A percentile compares a stretch with the other conserved stretches of the same genome.
Conservation (phyloP, 106 monocot species). For the Ottelia alismoides region DNA sequence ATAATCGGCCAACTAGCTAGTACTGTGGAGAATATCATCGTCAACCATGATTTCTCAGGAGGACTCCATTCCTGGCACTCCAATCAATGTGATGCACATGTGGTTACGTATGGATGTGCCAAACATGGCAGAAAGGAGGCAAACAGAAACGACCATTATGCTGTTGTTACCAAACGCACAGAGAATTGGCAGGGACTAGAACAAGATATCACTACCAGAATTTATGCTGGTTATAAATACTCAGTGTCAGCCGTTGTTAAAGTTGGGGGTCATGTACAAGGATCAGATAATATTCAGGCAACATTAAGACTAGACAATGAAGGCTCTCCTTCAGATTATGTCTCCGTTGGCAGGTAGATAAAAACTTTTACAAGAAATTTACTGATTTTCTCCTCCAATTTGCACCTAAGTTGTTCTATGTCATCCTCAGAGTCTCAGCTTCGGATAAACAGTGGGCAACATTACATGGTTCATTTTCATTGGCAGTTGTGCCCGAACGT, state of each 20-base stretch:
- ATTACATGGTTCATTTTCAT: not conserved
- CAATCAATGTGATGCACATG: constrained; percentile 31
- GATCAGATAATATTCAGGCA: not conserved
- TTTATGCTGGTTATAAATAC: not conserved
- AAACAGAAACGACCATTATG: too few species aligned
- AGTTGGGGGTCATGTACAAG: not conserved
- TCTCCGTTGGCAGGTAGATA: too few species aligned
- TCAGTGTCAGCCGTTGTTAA: not conserved
- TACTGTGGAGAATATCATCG: constrained; percentile 31
- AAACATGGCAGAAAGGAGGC: too few species aligned
- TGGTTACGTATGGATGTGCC: constrained; percentile 12
- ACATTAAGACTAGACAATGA: constrained; percentile 2
- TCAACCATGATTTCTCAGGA: constrained; percentile 29
- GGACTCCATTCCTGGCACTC: constrained; percentile 19
- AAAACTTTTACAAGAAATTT: too few species aligned
- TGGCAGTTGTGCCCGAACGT: not conserved
- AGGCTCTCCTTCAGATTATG: too few species aligned
- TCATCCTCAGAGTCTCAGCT: too few species aligned
- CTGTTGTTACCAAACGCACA: constrained; percentile 2
- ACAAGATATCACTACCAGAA: constrained; percentile 1
- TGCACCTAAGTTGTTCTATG: too few species aligned
- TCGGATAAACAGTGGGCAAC: too few species aligned
- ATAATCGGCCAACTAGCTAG: too few species aligned
- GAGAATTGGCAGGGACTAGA: constrained; percentile 3
- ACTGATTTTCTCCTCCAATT: too few species aligned